phyloP scores from a whole-genome alignment of 2,329 filamentous ascomycete genomes.

The Akanthomyces muscarius region DNA sequence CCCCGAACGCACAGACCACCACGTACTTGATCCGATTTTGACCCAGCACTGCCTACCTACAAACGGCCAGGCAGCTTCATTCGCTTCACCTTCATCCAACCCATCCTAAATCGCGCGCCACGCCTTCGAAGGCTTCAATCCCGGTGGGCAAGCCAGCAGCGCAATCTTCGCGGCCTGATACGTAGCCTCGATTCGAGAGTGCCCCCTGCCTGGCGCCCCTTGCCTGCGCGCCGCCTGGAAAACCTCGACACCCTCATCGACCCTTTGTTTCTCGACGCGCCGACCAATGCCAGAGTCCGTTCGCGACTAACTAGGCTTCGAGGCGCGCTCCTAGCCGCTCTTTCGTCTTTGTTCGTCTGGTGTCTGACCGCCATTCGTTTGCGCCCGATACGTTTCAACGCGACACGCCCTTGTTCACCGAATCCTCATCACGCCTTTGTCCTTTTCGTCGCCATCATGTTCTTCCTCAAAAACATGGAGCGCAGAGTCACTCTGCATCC shows the following conservation, averaged over 20 bases:
- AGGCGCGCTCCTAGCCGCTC: slow-evolving; percentile 10
- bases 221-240: background rate
- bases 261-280: slow-evolving; percentile 1
- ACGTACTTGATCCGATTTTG: slow-evolving; percentile 3
- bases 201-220: background rate
- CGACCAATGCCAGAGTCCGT: slow-evolving; percentile 12
- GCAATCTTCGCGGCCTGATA: slow-evolving; percentile 19
- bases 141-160: slow-evolving; percentile 20
- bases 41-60: background rate
- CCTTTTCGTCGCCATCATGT: slow-evolving; percentile 58
- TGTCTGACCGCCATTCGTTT: background rate
- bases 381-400: background rate
- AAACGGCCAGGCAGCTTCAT: slow-evolving; percentile 7
- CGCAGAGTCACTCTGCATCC: slow-evolving; percentile 92
- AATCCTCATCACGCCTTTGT: background rate
- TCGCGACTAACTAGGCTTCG: background rate
- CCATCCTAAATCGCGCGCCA: slow-evolving; percentile 17
- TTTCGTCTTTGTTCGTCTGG: background rate
- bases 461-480: slow-evolving; percentile 96
- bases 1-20: slow-evolving; percentile 21
- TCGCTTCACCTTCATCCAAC: slow-evolving; percentile 14
- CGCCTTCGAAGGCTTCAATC: slow-evolving; percentile 12
- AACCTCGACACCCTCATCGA: background rate
- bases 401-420: slow-evolving; percentile 8
- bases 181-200: background rate